phyloP scores from a whole-genome alignment of 2,329 filamentous ascomycete species.

The Aspergillus ochraceus region DNA sequence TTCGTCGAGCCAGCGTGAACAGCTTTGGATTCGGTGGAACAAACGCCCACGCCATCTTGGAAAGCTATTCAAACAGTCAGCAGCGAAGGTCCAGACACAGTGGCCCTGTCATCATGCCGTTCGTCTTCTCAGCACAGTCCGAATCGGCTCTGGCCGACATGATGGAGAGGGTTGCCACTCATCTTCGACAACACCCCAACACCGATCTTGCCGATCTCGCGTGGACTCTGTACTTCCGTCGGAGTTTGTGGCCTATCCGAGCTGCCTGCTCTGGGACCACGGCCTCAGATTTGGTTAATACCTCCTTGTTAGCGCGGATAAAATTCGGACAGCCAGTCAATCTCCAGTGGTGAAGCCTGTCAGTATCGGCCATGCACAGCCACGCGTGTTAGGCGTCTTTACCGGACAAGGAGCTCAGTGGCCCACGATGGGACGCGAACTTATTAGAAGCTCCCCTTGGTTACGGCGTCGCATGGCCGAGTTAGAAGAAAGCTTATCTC shows the following conservation, averaged over 20 bases:
- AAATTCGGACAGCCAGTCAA: not conserved
- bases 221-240: not conserved
- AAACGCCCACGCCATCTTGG: slow-evolving; percentile 37
- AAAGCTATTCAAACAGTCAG: slow-evolving; percentile 20
- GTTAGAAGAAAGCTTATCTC: not conserved
- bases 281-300: not conserved
- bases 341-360: not conserved
- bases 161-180: not conserved
- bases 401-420: slow-evolving; percentile 23
- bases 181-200: not conserved
- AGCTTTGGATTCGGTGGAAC: slow-evolving; percentile 40
- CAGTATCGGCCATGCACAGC: not conserved
- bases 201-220: not conserved
- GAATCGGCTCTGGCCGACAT: not conserved
- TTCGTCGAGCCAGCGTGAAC: slow-evolving; percentile 41
- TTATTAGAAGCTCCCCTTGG: not conserved
- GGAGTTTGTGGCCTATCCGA: slow-evolving; percentile 3
- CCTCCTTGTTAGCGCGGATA: not conserved
- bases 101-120: not conserved
- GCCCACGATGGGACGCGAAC: slow-evolving; percentile 14
- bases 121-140: slow-evolving; percentile 7
- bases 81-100: not conserved
- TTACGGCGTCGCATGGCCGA: not conserved
- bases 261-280: not conserved
- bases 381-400: slow-evolving; percentile 14